Conservation (phyloP, 257 asterid species). For the Scutellaria baicalensis region DNA sequence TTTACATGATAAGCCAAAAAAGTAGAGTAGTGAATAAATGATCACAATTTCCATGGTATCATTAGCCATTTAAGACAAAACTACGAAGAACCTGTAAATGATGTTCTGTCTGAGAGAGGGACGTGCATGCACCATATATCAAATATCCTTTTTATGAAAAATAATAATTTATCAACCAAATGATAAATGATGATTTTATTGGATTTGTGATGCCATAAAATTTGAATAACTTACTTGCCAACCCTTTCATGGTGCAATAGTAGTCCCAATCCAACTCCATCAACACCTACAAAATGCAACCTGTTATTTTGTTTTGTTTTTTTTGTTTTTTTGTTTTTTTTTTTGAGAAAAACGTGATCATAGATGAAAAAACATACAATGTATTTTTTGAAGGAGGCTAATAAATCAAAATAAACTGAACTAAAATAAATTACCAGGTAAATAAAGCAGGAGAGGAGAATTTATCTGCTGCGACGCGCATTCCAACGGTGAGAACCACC, state of each 20-base stretch:
- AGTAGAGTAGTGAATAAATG: too few species aligned
- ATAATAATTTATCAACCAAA: neutral
- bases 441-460: conserved; percentile 60
- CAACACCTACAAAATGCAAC: conserved; percentile 32
- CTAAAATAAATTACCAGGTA: conserved; percentile 41
- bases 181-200: too few species aligned
- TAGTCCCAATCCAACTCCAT: conserved; percentile 76
- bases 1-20: too few species aligned
- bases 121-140: conserved; percentile 81
- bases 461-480: conserved; percentile 24
- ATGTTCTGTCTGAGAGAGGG: conserved; percentile 59
- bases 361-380: neutral
- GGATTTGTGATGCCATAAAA: too few species aligned
- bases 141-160: conserved; percentile 40
- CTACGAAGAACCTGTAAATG: conserved; percentile 44
- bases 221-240: conserved; percentile 37
- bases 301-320: too few species aligned
- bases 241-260: conserved; percentile 47
- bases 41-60: too few species aligned
- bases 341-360: too few species aligned
- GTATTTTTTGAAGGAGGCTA: too few species aligned
- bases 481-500: conserved; percentile 74
- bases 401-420: neutral
- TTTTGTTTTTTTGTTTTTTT: too few species aligned
- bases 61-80: neutral